Conservation (phyloP, 2,329 filamentous ascomycete species). For the Fusarium oxysporum region DNA sequence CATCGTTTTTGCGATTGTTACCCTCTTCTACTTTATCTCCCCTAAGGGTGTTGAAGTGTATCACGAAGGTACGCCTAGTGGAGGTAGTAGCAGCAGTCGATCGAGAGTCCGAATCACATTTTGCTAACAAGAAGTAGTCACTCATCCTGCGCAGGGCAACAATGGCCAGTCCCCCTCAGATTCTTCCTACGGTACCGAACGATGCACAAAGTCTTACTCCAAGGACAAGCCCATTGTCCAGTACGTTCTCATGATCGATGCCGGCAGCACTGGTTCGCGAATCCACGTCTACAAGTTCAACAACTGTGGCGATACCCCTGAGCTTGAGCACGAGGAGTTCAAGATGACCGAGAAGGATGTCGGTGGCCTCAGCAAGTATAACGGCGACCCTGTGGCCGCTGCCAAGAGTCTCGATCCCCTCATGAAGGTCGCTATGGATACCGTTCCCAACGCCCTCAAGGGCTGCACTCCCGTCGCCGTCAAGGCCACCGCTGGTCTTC, state of each 20-base stretch:
- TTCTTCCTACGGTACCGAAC: constrained; percentile 73
- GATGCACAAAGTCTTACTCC: constrained; percentile 85
- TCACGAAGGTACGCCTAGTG: constrained; percentile 54
- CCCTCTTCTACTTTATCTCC: constrained; percentile 73
- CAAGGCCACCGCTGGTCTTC: constrained; percentile 94
- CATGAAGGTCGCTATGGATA: constrained; percentile 85
- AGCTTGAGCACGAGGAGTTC: constrained; percentile 92
- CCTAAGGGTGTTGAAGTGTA: constrained; percentile 68
- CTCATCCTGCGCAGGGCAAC: constrained; percentile 38
- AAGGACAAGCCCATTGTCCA: constrained; percentile 94
- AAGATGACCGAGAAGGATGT: constrained; percentile 90
- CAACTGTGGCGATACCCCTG: constrained; percentile 95
- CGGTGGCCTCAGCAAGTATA: constrained; percentile 88
- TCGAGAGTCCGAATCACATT: background rate
- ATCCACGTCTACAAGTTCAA: constrained; percentile 99
- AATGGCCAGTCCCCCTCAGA: constrained; percentile 68
- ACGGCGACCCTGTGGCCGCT: constrained; percentile 85
- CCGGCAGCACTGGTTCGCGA: constrained; percentile 95
- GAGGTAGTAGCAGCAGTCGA: constrained; percentile 23
- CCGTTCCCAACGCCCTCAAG: constrained; percentile 89
- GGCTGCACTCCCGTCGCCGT: constrained; percentile 95
- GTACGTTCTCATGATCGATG: constrained; percentile 99
- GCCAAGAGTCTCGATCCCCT: constrained; percentile 90
- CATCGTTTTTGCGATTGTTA: constrained; percentile 69
- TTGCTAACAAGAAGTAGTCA: constrained; percentile 38